Conservation (phyloP, 192 early-diverging fungal genomes). For the Powellomyces hirtus region DNA sequence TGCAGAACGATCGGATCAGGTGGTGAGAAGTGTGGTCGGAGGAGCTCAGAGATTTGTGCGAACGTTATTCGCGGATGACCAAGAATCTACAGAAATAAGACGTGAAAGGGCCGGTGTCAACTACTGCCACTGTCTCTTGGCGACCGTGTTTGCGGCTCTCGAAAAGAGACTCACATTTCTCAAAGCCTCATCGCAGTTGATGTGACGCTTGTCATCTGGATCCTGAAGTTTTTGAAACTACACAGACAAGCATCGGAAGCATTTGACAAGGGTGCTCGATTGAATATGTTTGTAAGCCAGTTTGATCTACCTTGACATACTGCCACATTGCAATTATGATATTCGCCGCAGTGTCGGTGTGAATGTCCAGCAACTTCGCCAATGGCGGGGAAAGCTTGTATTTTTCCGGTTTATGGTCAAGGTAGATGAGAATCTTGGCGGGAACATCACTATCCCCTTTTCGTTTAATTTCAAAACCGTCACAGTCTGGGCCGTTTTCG, state of each 20-base stretch:
- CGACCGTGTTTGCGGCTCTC: too few relatives aligned
- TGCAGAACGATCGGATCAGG: conserved; percentile 87
- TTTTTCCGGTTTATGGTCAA: conserved; percentile 71
- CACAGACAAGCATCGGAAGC: too few relatives aligned
- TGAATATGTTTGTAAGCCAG: not conserved
- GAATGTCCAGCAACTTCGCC: conserved; percentile 73
- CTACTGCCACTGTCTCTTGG: too few relatives aligned
- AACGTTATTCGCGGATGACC: conserved; percentile 68
- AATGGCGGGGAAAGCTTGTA: conserved; percentile 76
- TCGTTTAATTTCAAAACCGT: conserved; percentile 94
- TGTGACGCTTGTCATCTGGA: conserved; percentile 78
- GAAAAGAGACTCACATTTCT: too few relatives aligned
- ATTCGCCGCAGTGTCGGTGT: conserved; percentile 66
- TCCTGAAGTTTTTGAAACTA: conserved; percentile 88
- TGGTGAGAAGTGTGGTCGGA: conserved; percentile 70
- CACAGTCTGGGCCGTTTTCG: conserved; percentile 51
- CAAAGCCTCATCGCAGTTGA: conserved; percentile 79
- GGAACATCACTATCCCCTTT: conserved; percentile 83
- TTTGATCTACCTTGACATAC: conserved; percentile 81
- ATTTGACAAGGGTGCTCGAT: not conserved
- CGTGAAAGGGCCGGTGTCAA: too few relatives aligned
- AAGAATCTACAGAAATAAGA: conserved; percentile 66
- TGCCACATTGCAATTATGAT: conserved; percentile 92
- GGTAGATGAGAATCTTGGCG: conserved; percentile 72
- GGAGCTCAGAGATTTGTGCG: conserved; percentile 76